These are phyloP conservation scores for Berberis thunbergii DNA, from an alignment of 164 flowering plant genomes.

Conservation along the genomic window DNA sequence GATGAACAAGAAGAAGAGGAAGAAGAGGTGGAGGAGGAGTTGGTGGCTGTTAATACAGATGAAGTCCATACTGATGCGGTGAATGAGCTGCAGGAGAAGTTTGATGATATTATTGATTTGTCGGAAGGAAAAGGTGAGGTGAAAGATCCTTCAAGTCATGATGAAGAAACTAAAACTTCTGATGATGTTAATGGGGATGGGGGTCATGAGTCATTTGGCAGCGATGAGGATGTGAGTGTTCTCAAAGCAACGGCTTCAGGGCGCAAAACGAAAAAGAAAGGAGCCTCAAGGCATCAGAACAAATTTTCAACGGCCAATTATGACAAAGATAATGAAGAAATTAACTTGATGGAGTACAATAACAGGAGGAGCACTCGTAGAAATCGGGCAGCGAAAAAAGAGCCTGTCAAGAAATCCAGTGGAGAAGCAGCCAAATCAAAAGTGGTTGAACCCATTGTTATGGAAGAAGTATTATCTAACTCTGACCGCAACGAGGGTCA, in stretches of 20 bases:
- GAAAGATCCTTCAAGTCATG: slow-evolving; percentile 13
- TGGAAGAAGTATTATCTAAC: slow-evolving; percentile 4
- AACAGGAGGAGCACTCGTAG: slow-evolving; percentile 38
- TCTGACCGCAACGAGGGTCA: slow-evolving; percentile 4
- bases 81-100: slow-evolving; percentile 31
- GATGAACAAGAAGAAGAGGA: slow-evolving; percentile 15
- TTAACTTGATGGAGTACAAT: slow-evolving; percentile 44
- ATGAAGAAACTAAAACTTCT: slow-evolving; percentile 11
- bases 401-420: slow-evolving; percentile 15
- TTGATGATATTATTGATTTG: slow-evolving; percentile 25
- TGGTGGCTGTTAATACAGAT: slow-evolving; percentile 9
- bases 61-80: slow-evolving; percentile 12
- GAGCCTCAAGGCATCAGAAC: slow-evolving; percentile 16
- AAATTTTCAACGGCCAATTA: slow-evolving; percentile 13
- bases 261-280: slow-evolving; percentile 32
- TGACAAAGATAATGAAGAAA: slow-evolving; percentile 26
- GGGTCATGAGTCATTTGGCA: not conserved
- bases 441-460: not conserved
- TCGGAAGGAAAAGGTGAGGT: slow-evolving; percentile 18
- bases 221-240: slow-evolving; percentile 46
- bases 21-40: slow-evolving; percentile 10
- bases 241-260: slow-evolving; percentile 74
- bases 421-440: slow-evolving; percentile 11
- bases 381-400: slow-evolving; percentile 40
- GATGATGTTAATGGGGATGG: slow-evolving; percentile 10